Evolutionary conservation across 2,329 filamentous ascomycete species (phyloP).

Genomic region (Penicillium brevicompactum): DNA sequence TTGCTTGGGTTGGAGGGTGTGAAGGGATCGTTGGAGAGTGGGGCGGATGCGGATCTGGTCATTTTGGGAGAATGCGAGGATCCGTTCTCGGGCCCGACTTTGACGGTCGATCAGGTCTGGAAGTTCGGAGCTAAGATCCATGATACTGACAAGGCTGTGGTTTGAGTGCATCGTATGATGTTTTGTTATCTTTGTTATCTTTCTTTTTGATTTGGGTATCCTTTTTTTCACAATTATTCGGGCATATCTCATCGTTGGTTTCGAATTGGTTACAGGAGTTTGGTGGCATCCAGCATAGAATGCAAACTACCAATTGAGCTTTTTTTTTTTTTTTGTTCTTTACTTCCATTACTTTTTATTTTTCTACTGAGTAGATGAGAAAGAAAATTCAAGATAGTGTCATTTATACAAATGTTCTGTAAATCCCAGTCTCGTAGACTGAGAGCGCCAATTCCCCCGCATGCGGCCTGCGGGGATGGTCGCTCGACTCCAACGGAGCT

Average conservation of each 20-base stretch:
- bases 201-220: not conserved
- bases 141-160: conserved; percentile 34
- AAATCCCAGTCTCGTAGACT: not conserved
- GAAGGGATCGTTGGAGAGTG: conserved; percentile 43
- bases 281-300: conserved; percentile 3
- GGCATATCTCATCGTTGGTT: not conserved
- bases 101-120: conserved; percentile 48
- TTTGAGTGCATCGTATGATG: not conserved
- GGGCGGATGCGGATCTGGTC: conserved; percentile 46
- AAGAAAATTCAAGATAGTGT: not conserved
- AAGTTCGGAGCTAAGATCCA: conserved; percentile 45
- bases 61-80: conserved; percentile 40
- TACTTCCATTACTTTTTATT: too few relatives aligned
- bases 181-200: not conserved
- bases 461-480: not conserved
- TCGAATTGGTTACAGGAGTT: conserved; percentile 4
- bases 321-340: not conserved
- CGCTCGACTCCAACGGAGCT: conserved; percentile 4
- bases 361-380: too few relatives aligned
- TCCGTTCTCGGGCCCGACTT: conserved; percentile 31
- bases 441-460: not conserved
- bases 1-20: conserved; percentile 42
- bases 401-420: not conserved
- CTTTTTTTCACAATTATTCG: not conserved
- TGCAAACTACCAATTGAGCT: not conserved